phyloP scores from a whole-genome alignment of 164 flowering plant species.

The Magnolia officinalis region DNA sequence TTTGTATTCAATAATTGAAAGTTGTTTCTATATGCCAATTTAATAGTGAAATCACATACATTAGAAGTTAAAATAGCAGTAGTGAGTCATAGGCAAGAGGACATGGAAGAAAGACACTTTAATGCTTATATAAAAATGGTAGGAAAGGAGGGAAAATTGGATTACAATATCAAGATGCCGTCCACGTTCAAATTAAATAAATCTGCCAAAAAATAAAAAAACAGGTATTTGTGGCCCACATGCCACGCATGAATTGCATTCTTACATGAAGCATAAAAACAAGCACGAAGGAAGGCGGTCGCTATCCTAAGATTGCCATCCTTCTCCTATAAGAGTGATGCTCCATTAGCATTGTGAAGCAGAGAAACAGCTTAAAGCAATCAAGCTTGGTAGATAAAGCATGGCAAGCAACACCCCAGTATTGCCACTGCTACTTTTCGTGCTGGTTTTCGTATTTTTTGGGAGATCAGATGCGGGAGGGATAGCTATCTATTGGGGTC shows the following conservation, averaged over 20 bases:
- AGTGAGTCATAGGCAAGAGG: neutral
- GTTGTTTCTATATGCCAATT: neutral
- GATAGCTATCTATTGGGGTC: constrained; percentile 21
- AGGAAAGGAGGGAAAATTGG: neutral
- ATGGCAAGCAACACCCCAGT: neutral
- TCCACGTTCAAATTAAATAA: neutral
- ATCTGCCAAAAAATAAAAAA: neutral
- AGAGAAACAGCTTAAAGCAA: neutral
- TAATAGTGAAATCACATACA: neutral
- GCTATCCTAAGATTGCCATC: neutral
- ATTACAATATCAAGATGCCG: neutral
- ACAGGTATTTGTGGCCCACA: neutral
- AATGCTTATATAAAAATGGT: neutral
- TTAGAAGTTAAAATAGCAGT: neutral
- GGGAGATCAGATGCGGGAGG: neutral
- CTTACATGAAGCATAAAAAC: neutral
- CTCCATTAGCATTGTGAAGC: neutral
- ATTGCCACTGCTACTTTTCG: neutral
- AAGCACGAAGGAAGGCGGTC: neutral
- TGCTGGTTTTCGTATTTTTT: neutral
- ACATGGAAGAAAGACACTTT: neutral
- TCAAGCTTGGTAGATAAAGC: neutral
- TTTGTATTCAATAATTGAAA: neutral
- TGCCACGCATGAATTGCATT: neutral
- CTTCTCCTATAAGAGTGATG: neutral